These are phyloP conservation scores for Lachnellula subtilissima DNA, from an alignment of 2,329 filamentous ascomycete genomes.

Conservation along the genomic window DNA sequence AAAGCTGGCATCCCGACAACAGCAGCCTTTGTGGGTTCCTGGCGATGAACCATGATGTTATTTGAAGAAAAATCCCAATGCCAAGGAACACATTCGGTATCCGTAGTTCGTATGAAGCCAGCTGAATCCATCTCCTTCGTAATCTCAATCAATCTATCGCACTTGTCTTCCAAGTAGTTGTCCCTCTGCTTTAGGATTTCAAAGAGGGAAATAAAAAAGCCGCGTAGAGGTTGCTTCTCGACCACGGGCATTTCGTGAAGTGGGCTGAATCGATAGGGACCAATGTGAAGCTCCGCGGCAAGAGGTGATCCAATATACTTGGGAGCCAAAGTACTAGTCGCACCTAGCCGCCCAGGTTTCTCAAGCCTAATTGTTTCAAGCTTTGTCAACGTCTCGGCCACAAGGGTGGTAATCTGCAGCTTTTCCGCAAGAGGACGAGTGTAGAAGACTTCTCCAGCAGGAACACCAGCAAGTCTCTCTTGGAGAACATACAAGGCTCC, in stretches of 20 bases:
- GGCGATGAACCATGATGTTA: constrained; percentile 1
- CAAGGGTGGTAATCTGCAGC: not conserved
- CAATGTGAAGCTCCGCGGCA: not conserved
- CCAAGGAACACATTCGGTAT: not conserved
- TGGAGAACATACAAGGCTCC: too few species aligned
- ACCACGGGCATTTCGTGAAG: not conserved
- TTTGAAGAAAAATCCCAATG: constrained; percentile 3
- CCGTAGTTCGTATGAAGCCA: not conserved
- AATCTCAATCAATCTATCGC: not conserved
- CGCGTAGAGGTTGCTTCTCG: not conserved
- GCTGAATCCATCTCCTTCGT: not conserved
- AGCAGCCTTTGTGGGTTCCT: not conserved
- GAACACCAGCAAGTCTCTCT: too few species aligned
- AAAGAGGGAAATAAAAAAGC: not conserved
- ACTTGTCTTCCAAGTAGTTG: not conserved
- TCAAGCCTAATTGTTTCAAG: not conserved
- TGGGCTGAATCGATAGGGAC: not conserved
- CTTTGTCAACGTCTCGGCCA: constrained; percentile 1
- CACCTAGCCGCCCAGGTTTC: not conserved
- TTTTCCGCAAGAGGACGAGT: too few species aligned
- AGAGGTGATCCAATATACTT: not conserved
- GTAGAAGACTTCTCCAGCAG: too few species aligned
- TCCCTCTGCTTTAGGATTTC: not conserved
- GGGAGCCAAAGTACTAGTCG: not conserved
- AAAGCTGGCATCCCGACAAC: not conserved